These are phyloP conservation scores for Neonectria ditissima DNA, from an alignment of 2,329 filamentous ascomycete species.

Conservation along the genomic window DNA sequence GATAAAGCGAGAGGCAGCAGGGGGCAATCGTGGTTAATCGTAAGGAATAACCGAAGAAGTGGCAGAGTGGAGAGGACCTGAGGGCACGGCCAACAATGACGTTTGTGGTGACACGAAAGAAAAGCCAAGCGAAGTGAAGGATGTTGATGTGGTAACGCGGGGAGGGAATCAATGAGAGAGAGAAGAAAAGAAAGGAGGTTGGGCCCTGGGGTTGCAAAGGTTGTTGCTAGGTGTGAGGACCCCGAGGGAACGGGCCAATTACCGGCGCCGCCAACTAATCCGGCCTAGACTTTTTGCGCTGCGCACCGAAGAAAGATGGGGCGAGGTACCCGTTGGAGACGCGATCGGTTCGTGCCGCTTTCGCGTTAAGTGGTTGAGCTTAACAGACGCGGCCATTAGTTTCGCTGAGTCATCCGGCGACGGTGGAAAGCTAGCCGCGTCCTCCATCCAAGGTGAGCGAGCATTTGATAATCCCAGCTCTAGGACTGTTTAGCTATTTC, in stretches of 20 bases:
- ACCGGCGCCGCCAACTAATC: conserved; percentile 17
- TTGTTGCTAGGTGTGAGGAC: neutral
- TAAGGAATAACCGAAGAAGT: conserved; percentile 12
- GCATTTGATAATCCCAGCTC: conserved; percentile 29
- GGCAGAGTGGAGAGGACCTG: conserved; percentile 36
- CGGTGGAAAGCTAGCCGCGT: neutral
- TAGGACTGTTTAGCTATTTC: too few relatives aligned
- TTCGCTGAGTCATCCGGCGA: conserved; percentile 33
- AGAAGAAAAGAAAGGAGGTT: neutral
- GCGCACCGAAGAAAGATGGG: conserved; percentile 18
- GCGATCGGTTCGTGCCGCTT: conserved; percentile 43
- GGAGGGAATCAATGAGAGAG: neutral
- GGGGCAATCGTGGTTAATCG: neutral
- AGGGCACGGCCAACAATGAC: conserved; percentile 23
- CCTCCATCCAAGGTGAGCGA: conserved; percentile 1
- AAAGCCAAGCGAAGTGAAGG: conserved; percentile 12
- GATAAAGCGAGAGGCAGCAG: neutral
- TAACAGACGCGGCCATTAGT: conserved; percentile 16
- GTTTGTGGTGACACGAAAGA: conserved; percentile 18
- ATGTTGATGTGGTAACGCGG: conserved; percentile 27
- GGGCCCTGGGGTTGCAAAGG: conserved; percentile 13
- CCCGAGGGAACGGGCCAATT: conserved; percentile 16
- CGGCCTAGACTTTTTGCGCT: conserved; percentile 13
- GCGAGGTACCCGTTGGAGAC: conserved; percentile 24
- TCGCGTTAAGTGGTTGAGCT: conserved; percentile 47